Base-by-base conservation (phyloP, 1,284 basidiomycete species). In the Trametes hirsuta region DNA sequence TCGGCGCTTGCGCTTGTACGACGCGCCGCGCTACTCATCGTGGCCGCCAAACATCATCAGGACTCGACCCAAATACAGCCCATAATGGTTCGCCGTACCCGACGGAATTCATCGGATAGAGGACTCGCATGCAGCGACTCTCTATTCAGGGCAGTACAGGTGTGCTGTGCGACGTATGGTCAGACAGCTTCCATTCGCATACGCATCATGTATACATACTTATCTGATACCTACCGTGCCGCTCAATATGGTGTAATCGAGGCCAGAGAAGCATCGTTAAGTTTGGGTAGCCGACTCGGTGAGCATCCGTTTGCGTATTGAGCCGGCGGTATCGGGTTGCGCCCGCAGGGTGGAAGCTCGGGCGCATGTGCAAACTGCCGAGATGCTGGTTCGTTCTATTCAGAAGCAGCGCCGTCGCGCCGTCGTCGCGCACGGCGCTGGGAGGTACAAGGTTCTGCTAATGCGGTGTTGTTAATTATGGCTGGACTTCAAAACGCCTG, bases 401-500 rank as follows among this genome's bases (percentile, higher is more conserved):
- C 18, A 12, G 49, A 50, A 47, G 22, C 24, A 46, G 30, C 22
- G 14, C 6, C 10, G n/a, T 14, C 10, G 18, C 44, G 47, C 36
- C 40, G 48, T 40, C 8, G 18, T 18, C 41, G 44, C 22, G 15
- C 39, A 25, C 10, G 40, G 46, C 21, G 49, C 48, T 36, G 18
- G 35, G 35, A 47, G 46, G 18, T 18, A 58, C 56, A 58, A 58
- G 49, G 56, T 58, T 58, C 49, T 58, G 45, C 56, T 35, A 51
- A 59, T 49, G 52, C 58, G 58, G 58, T 59, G 58, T 50, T 54
- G 52, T 59, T 55, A 59, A 59, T 59, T 54, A 59, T 59, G 58
- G 52, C 47, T 15, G 22, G 9, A 11, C 39, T 21, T 18, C 6
- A 30, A 37, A 18, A 34, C 30, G 47, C 47, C n/a, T 50, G 14